Conservation (phyloP, 2,329 filamentous ascomycete genomes). For the Sporothrix luriei region DNA sequence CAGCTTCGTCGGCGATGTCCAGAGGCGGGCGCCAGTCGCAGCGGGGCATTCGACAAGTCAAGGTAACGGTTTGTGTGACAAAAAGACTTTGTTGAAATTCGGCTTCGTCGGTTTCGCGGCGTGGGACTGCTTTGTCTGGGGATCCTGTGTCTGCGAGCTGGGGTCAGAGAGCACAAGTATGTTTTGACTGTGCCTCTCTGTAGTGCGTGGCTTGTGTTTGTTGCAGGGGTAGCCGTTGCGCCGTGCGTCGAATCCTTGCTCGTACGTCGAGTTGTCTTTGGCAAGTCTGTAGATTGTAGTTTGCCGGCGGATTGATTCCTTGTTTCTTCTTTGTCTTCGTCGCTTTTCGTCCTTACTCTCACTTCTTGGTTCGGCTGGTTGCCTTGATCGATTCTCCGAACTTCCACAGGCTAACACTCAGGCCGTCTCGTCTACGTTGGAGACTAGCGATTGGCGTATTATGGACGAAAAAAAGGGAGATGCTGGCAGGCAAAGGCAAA, state of each 20-base stretch:
- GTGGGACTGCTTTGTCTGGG: constrained; percentile 3
- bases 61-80: constrained; percentile 12
- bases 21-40: background rate
- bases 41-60: constrained; percentile 25
- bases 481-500: background rate
- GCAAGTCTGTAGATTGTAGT: constrained; percentile 3
- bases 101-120: constrained; percentile 23
- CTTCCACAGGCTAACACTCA: constrained; percentile 19
- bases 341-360: constrained; percentile 5
- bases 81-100: constrained; percentile 3
- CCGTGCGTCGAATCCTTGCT: constrained; percentile 13
- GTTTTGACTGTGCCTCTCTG: constrained; percentile 7
- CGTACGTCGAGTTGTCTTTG: background rate
- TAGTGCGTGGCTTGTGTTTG: constrained; percentile 18
- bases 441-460: constrained; percentile 10
- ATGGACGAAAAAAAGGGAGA: background rate
- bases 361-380: constrained; percentile 13
- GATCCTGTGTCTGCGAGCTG: background rate
- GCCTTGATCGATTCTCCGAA: constrained; percentile 22
- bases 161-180: background rate
- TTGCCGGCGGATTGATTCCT: background rate
- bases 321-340: background rate
- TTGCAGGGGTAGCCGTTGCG: background rate
- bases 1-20: background rate
- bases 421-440: constrained; percentile 8